Conservation (phyloP, 2,329 filamentous ascomycete species). For the Fusarium caatingaense region DNA sequence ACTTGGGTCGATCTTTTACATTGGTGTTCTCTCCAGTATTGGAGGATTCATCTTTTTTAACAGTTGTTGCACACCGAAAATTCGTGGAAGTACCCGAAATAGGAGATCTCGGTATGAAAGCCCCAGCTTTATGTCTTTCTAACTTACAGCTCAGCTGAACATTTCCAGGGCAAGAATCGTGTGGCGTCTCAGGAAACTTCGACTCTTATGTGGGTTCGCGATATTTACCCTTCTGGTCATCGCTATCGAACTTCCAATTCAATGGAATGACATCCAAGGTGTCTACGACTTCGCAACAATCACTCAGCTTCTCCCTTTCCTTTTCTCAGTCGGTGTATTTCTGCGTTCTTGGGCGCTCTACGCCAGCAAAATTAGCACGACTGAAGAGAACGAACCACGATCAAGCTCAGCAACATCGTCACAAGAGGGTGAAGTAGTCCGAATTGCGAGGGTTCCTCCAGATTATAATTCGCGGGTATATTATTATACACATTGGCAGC, state of each 20-base stretch:
- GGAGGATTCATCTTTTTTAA: constrained; percentile 41
- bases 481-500: constrained; percentile 2
- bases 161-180: constrained; percentile 36
- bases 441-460: neutral
- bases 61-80: constrained; percentile 37
- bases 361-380: neutral
- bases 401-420: neutral
- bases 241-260: constrained; percentile 50
- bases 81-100: constrained; percentile 27
- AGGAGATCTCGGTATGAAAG: constrained; percentile 39
- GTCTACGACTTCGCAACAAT: constrained; percentile 43
- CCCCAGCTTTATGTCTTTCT: neutral
- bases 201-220: constrained; percentile 30
- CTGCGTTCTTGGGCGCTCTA: constrained; percentile 44
- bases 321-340: constrained; percentile 48
- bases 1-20: constrained; percentile 48
- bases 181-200: constrained; percentile 38
- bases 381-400: neutral
- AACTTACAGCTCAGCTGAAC: neutral
- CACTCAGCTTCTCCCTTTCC: constrained; percentile 50
- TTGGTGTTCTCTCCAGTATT: constrained; percentile 44
- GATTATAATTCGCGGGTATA: neutral
- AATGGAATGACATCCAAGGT: constrained; percentile 48
- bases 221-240: constrained; percentile 48
- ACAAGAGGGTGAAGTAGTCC: neutral